Conservation (phyloP, 139 green algal species). For the Micromonas pusilla region DNA sequence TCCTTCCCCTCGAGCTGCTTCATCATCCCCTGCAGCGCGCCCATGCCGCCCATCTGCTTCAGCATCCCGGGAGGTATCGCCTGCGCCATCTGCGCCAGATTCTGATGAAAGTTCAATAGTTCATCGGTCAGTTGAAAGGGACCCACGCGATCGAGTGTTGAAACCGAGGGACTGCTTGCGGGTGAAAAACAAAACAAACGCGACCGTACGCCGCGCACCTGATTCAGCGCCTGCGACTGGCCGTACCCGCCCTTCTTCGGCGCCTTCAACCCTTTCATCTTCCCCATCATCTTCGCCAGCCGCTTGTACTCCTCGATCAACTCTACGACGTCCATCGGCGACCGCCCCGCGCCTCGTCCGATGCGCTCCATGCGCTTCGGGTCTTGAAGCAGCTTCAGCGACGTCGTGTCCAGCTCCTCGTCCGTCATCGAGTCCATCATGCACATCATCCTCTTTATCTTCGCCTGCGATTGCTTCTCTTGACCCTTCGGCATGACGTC, state of each 20-base stretch:
- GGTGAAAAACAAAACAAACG: neutral
- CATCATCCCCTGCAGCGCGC: conserved; percentile 69
- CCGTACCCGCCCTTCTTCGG: conserved; percentile 46
- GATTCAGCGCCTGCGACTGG: neutral
- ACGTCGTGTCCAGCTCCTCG: conserved; percentile 62
- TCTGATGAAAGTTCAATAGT: no score
- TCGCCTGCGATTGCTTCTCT: conserved; percentile 77
- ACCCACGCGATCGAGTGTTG: neutral
- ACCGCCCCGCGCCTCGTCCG: conserved; percentile 33
- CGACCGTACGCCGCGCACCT: no score
- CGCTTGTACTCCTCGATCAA: conserved; percentile 89
- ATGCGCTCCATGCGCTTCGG: conserved; percentile 36
- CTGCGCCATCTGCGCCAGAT: conserved; percentile 23
- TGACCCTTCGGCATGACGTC: conserved; percentile 57
- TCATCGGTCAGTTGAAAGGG: no score
- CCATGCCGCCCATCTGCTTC: conserved; percentile 87
- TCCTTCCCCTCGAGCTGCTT: conserved; percentile 70
- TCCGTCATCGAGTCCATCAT: conserved; percentile 98
- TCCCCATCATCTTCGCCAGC: conserved; percentile 74
- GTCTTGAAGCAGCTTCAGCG: conserved; percentile 57
- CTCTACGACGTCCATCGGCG: conserved; percentile 46
- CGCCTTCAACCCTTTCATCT: conserved; percentile 87
- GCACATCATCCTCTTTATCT: conserved; percentile 86
- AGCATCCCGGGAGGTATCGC: conserved; percentile 76
- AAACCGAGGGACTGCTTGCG: neutral